Base-by-base conservation (phyloP, 1,284 basidiomycete species). In the Pulveroboletus sp. region DNA sequence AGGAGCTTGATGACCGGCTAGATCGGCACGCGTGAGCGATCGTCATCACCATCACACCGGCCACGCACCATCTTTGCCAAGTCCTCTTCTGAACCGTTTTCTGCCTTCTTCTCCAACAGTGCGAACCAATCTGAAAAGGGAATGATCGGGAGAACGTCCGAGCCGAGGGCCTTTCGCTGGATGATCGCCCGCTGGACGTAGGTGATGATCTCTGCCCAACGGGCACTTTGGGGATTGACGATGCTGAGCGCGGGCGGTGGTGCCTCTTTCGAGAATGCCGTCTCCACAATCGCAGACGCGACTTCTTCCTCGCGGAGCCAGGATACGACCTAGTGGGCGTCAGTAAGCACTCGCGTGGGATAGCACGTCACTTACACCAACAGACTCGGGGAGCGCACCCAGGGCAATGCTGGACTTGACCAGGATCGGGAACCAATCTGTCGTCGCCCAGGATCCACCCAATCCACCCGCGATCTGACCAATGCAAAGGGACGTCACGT, bases 1-100 rank as follows among this genome's bases (percentile, higher is more conserved):
- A 72, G 61, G 6, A 70, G 12, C 48, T 72, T 70, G 50, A 71
- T 71, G 0, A 56, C 70, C 12, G 70, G 68, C 68, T 70, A 8
- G 12, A n/a, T 33, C 24, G 5, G 24, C 24, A 15, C 19, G 12
- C 17, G 24, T 40, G 3, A 2, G 19, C 2, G 15, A 15, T 36
- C 35, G 35, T 26, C 24, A 26, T 26, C 24, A 26, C 12, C 35
- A 36, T 15, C 12, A 15, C 35, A 13, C 9, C 35, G 6, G 6
- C 7, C 1, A 59, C 68, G 56, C 46, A 72, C 68, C 24, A 71
- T 62, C 19, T 58, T 56, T 15, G 26, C 44, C 51, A 62, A 42
- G 5, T 63, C 56, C 8, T 65, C 61, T 13, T 53, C 56, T 0
- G 57, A 60, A 1, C 61, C 65, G 3, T 24, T 50, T 9, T 57